Conservation (phyloP, 768 basidiomycete genomes). For the Russula ochroleuca region DNA sequence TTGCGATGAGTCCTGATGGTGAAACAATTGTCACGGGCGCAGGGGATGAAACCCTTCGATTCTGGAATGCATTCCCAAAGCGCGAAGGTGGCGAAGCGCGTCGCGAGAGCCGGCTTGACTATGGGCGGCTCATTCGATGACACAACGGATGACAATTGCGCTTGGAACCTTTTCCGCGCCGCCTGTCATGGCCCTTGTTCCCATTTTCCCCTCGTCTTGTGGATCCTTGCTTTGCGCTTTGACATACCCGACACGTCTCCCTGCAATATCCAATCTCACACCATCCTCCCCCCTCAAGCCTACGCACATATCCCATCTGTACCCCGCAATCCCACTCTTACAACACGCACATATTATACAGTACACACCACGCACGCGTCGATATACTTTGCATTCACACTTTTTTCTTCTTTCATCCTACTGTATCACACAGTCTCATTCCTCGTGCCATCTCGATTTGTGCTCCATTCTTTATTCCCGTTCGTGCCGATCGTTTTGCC, state of each 20-base stretch:
- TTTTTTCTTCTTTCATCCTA: background rate
- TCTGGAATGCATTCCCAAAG: conserved; percentile 97
- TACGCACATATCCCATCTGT: conserved; percentile 15
- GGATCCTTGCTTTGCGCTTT: conserved; percentile 7
- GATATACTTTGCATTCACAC: conserved; percentile 16
- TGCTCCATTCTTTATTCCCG: conserved; percentile 14
- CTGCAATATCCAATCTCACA: conserved; percentile 13
- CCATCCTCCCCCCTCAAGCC: background rate
- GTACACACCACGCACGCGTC: conserved; percentile 15
- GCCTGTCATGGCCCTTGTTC: background rate
- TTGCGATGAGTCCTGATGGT: conserved; percentile 97
- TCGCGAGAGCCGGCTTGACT: conserved; percentile 43
- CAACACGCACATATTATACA: conserved; percentile 14
- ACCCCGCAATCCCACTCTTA: conserved; percentile 7
- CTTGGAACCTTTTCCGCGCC: background rate
- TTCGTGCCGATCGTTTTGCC: conserved; percentile 16
- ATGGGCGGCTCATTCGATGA: conserved; percentile 42
- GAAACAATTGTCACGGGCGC: conserved; percentile 98
- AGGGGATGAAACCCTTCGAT: conserved; percentile 93
- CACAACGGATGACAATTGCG: background rate
- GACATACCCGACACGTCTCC: conserved; percentile 10
- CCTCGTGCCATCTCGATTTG: conserved; percentile 18
- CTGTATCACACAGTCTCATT: conserved; percentile 13
- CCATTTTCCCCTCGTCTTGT: background rate
- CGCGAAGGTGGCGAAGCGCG: conserved; percentile 43